Evolutionary conservation across 2,329 filamentous ascomycete genomes (phyloP), one percentile per base, ranked within the genome.

Genomic region (Claviceps sp.): DNA sequence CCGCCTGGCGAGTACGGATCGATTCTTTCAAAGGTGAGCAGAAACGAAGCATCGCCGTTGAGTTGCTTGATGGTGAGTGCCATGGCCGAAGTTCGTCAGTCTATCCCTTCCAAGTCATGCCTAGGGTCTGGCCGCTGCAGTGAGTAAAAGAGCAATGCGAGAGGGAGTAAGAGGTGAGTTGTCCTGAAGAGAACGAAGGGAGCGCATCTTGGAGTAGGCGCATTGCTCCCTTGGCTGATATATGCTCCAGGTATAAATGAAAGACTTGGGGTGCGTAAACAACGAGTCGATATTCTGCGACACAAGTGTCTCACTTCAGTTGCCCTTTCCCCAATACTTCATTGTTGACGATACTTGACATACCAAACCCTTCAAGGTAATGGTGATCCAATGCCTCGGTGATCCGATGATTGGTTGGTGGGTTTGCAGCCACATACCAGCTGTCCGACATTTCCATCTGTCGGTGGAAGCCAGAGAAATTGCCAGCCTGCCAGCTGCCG

Each of bases 31-130:
- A 86, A 83, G 29, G 76, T 77, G 45, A 86, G 70, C 38, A 85
- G 72, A 62, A 86, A 85, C 3, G 79, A 80, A 38, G 79, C 74
- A 61, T 85, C 81, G 49, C 72, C 74, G 62, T 85, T 84, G 51
- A 85, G 71, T 53, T 81, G 76, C 64, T 79, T 78, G 56, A 86
- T 56, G 20, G 75, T 77, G 58, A 86, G 66, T 38, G 82, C 76
- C 82, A 85, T 86, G 59, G 43, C 56, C 45, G 17, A 26, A 26
- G 48, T 23, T 36, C 34, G 17, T 47, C 36, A 29, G 37, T 34
- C 47, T 40, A 20, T 42, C 9, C 3, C 23, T 22, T 16, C 20
- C 17, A 44, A 8, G 6, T 50, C 38, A 46, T 52, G 23, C 47
- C 26, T 34, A 26, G 23, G 42, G 14, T 26, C 20, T 26, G 22